phyloP scores from a whole-genome alignment of 1,284 basidiomycete genomes.

The Irpex sp. region DNA sequence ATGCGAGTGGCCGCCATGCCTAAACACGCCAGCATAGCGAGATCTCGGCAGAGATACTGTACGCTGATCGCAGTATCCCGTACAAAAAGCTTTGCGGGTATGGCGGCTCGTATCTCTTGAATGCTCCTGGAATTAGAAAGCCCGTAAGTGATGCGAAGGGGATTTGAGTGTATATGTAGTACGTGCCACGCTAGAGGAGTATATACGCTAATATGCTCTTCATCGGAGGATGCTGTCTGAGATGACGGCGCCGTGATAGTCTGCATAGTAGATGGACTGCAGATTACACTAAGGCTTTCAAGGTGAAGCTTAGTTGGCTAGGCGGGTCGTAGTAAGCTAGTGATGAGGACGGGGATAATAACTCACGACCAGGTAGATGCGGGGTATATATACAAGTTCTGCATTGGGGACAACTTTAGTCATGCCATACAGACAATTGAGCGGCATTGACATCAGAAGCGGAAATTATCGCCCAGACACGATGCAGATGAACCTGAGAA shows the following conservation, averaged over 20 bases:
- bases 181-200: neutral
- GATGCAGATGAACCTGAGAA: neutral
- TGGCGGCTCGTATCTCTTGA: conserved; percentile 49
- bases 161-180: neutral
- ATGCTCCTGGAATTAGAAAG: conserved; percentile 28
- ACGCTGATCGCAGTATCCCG: conserved; percentile 23
- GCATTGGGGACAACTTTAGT: neutral
- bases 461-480: neutral
- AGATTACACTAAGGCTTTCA: neutral
- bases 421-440: neutral
- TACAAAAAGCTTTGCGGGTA: conserved; percentile 40
- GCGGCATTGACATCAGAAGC: neutral
- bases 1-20: conserved; percentile 45
- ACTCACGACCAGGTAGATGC: too few relatives aligned
- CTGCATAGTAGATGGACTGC: neutral
- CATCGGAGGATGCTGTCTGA: neutral
- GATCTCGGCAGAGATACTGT: conserved; percentile 35
- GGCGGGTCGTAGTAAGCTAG: too few relatives aligned
- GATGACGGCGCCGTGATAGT: neutral
- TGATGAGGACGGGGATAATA: too few relatives aligned
- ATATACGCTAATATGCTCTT: neutral
- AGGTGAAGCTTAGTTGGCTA: too few relatives aligned
- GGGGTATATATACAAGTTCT: neutral
- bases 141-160: neutral
- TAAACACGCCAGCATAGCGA: conserved; percentile 39